Evolutionary conservation across 768 basidiomycete species (phyloP).

Genomic region (Rhodotorula sphaerocarpa): DNA sequence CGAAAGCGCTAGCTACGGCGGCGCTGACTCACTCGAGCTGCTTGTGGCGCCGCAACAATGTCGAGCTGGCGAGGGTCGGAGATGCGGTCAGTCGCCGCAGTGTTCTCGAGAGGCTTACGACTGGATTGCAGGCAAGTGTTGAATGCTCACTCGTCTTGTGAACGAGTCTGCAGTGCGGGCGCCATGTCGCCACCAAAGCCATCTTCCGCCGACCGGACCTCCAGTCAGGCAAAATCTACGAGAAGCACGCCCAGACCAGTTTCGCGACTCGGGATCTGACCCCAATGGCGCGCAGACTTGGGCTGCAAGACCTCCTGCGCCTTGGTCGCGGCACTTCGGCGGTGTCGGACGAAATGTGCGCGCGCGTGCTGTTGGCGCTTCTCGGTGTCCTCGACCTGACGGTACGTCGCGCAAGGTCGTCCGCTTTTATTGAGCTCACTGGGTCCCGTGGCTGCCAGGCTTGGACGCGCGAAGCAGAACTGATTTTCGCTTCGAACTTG

Average conservation of each 20-base stretch:
- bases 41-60: neutral
- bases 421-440: too few relatives aligned
- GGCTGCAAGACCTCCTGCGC: neutral
- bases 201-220: neutral
- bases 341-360: constrained; percentile 4
- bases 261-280: neutral
- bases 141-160: too few relatives aligned
- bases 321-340: neutral
- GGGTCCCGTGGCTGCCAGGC: too few relatives aligned
- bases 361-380: neutral
- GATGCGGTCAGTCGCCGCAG: neutral
- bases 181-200: neutral
- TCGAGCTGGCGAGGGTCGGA: neutral
- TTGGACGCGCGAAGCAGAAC: too few relatives aligned
- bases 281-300: neutral
- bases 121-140: too few relatives aligned
- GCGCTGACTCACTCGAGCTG: constrained; percentile 1
- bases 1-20: neutral
- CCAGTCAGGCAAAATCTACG: neutral
- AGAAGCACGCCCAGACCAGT: neutral
- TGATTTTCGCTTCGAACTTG: too few relatives aligned
- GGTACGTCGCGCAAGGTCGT: neutral
- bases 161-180: neutral
- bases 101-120: too few relatives aligned
- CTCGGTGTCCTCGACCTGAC: neutral